Evolutionary conservation across 2,329 filamentous ascomycete species (phyloP).

Genomic region (Plectosphaerella cucumerina): DNA sequence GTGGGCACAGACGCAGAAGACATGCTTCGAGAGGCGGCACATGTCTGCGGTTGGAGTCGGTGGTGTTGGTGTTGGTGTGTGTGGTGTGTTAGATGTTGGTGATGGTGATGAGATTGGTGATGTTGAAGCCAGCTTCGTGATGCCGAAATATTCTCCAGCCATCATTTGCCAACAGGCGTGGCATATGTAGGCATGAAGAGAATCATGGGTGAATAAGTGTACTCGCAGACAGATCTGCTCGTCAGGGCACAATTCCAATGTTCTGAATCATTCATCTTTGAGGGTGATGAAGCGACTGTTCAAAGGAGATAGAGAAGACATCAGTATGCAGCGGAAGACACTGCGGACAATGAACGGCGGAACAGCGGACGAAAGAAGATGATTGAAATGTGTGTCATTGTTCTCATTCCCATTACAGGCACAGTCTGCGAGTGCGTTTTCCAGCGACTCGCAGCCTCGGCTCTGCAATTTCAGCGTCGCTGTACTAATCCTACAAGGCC

Average conservation of each 20-base stretch:
- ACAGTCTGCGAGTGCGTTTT: background rate
- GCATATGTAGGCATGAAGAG: too few species aligned
- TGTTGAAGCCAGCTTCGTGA: background rate
- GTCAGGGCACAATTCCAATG: too few species aligned
- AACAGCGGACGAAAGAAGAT: background rate
- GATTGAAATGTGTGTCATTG: background rate
- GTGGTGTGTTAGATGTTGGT: background rate
- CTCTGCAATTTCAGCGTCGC: background rate
- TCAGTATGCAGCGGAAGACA: background rate
- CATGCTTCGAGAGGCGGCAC: conserved; percentile 3
- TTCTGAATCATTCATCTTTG: too few species aligned
- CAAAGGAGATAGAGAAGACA: background rate
- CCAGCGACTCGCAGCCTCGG: background rate
- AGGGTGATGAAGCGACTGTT: background rate
- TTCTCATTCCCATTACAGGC: too few species aligned
- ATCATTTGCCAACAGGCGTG: too few species aligned
- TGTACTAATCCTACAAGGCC: background rate
- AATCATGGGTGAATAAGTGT: too few species aligned
- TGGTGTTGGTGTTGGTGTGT: background rate
- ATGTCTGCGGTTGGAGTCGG: background rate
- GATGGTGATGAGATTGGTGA: background rate
- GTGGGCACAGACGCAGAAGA: conserved; percentile 5
- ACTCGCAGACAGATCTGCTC: too few species aligned
- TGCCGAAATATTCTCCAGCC: too few species aligned
- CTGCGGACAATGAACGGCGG: background rate